Base-by-base conservation (phyloP, 2,329 filamentous ascomycete species). In the Arthrinium puccinioides region DNA sequence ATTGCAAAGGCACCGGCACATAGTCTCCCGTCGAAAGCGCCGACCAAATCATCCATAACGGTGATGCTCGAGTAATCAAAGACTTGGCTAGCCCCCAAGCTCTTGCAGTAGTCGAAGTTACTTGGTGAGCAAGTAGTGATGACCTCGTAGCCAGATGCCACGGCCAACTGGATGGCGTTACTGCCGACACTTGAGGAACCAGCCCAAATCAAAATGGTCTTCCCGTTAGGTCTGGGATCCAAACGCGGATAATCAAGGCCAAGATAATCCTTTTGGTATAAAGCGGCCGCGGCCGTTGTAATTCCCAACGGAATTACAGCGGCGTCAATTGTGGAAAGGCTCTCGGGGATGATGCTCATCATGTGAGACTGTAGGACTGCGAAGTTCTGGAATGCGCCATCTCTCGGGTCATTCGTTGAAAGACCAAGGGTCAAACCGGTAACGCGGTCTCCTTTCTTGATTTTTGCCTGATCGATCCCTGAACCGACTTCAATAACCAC, bases 171-270 rank as follows among this genome's bases (percentile, higher is more conserved):
- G 19, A 71, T 62, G 4, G 63, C 65, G 36, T 60, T 64, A 43
- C 55, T 57, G 3, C 69, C 68, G 1, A 71, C 66, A 29, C 54
- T 59, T 2, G 63, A 62, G 1, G 68, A 62, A 5, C 70, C 73
- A 15, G 68, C 70, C 61, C 47, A 39, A 61, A 74, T 16, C 10
- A 74, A 50, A 5, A 75, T 45, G 0, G 68, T 26, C 31, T 55
- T 43, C 16, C 44, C 42, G 20, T 41, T 41, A 9, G 43, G 41
- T 21, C 41, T 40, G 16, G 43, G 30, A 24, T 38, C 32, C n/a
- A 39, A 14, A 10, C 2, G 11, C 8, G 40, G 41, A 18, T 32
- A 36, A 21, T 41, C 18, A 27, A 55, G 48, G 3, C 23, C 44
- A 1, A 54, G 39, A 25, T 41, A 44, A 11, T 48, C 44, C 32